phyloP scores from a whole-genome alignment of 2,329 filamentous ascomycete species.

The Sporothrix phasma region DNA sequence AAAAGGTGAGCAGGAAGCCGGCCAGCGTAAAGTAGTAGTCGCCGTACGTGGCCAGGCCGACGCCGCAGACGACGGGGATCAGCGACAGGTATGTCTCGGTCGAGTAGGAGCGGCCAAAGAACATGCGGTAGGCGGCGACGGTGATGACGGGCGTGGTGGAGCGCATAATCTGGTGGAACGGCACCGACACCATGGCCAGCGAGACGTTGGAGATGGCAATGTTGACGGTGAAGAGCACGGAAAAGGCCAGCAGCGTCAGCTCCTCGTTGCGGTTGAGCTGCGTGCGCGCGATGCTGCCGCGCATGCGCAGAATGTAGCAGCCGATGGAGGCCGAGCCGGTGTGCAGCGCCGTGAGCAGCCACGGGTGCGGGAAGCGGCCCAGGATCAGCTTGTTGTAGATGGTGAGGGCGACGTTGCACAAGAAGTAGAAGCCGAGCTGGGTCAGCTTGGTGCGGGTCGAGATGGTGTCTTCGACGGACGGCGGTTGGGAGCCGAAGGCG shows the following conservation, averaged over 20 bases:
- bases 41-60: conserved; percentile 48
- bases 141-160: conserved; percentile 52
- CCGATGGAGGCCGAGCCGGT: conserved; percentile 19
- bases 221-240: conserved; percentile 21
- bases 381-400: conserved; percentile 51
- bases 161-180: conserved; percentile 54
- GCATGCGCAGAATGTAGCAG: conserved; percentile 17
- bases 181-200: conserved; percentile 35
- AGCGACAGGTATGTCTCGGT: conserved; percentile 48
- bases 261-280: conserved; percentile 14
- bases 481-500: background rate
- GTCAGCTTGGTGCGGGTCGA: conserved; percentile 11
- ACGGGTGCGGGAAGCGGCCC: conserved; percentile 24
- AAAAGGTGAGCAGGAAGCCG: conserved; percentile 45
- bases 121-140: conserved; percentile 47
- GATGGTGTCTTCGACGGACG: conserved; percentile 13
- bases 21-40: conserved; percentile 50
- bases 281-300: conserved; percentile 16
- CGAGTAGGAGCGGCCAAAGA: conserved; percentile 46
- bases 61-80: conserved; percentile 49
- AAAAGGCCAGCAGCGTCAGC: conserved; percentile 16
- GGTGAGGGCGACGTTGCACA: conserved; percentile 38
- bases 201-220: conserved; percentile 22
- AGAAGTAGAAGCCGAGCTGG: conserved; percentile 19
- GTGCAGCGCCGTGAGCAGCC: conserved; percentile 21